Percentiles rank a stretch among this genome's conserved stretches.
Conservation (phyloP, 148 eudicot species). For the Vaccinium corymbosum region DNA sequence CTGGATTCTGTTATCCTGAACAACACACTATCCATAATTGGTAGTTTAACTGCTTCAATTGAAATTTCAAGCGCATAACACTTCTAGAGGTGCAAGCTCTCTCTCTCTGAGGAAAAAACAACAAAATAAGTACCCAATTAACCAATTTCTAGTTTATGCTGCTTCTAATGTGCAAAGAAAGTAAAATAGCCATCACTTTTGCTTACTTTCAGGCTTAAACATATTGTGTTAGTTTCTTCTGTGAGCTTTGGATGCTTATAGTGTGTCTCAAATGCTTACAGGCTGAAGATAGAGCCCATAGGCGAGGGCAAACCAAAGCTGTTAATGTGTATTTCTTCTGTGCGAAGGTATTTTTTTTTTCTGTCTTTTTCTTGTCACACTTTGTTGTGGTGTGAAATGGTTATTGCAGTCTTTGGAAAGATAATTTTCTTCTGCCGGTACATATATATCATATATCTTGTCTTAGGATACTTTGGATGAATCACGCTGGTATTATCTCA, state of each 20-base stretch:
- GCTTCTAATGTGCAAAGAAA: not conserved
- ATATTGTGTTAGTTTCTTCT: not conserved
- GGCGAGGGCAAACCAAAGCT: conserved; percentile 85
- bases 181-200: not conserved
- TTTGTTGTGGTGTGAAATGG: not conserved
- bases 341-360: conserved; percentile 60
- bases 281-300: conserved; percentile 98
- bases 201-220: not conserved
- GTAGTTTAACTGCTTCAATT: not conserved
- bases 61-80: not conserved
- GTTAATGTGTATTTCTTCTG: conserved; percentile 90
- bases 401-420: conserved; percentile 4
- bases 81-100: not conserved
- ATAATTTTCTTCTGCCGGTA: not conserved
- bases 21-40: not conserved
- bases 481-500: conserved; percentile 66
- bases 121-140: not conserved
- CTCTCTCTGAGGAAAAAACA: not conserved
- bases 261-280: conserved; percentile 24
- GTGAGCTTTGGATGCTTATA: conserved; percentile 5
- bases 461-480: conserved; percentile 86
- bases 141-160: not conserved
- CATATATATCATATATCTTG: not conserved
- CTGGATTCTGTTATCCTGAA: not conserved
- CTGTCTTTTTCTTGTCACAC: not conserved